Base-by-base conservation (phyloP, 2,329 filamentous ascomycete species). In the Falciphora oryzae region DNA sequence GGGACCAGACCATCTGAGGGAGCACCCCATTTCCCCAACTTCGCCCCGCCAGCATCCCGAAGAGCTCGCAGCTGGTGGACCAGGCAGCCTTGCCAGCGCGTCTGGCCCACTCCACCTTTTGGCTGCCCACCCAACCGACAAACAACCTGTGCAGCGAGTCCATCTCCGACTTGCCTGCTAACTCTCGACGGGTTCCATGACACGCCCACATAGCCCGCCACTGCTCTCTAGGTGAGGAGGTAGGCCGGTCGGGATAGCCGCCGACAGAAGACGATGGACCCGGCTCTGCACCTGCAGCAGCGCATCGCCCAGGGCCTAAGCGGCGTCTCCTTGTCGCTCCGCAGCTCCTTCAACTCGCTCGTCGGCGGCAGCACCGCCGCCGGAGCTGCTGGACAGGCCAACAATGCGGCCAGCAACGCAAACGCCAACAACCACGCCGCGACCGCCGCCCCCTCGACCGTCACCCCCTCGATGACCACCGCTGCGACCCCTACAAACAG, bases 331-430 rank as follows among this genome's bases (percentile, higher is more conserved):
- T 35, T 32, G 4, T 67, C 62, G 18, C 64, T 59, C 0, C 67
- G 65, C 22, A 68, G 61, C 58, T 68, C 63, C 18, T 67, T 64
- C 35, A 68, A 50, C 62, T 63, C 62, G 8, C 53, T 63, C 18
- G 62, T 63, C 58, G 22, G 63, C 64, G 57, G 59, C 56, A 7
- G 59, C 65, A 56, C n/a, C 22, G 25, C 50, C 22, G 56, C 63
- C 16, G 3, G 57, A 35, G 27, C 35, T 14, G 62, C 63, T 18
- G 66, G 60, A 8, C 35, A 5, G 13, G 8, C 35, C 13, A 16
- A 32, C 32, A 32, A 32, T 32, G 32, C 32, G 32, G 32, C 32
- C 32, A 13, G 8, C 32, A 16, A 38, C 32, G 32, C 32, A 35
- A 35, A 35, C 11, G 32, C 32, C 8, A 18, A 44, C 38, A 44